phyloP scores from a whole-genome alignment of 768 basidiomycete genomes.

The Antrodiella citrinella region DNA sequence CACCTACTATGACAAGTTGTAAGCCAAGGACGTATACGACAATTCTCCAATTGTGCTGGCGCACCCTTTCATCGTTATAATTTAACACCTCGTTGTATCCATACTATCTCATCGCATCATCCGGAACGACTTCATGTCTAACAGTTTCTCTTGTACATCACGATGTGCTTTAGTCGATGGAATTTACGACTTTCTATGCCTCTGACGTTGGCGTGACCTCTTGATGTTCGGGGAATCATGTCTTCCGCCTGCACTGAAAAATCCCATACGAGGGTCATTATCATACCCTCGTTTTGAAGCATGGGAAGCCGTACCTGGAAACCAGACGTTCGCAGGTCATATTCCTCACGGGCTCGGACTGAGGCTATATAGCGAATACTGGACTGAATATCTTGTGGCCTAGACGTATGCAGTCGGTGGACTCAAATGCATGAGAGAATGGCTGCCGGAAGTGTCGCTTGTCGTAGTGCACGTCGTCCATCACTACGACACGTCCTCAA shows the following conservation, averaged over 20 bases:
- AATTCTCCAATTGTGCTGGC: conserved; percentile 16
- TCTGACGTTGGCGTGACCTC: too few relatives aligned
- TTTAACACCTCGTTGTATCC: conserved; percentile 14
- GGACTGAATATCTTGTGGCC: too few relatives aligned
- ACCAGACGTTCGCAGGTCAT: too few relatives aligned
- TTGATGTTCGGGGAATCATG: conserved; percentile 50
- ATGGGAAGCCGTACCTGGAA: conserved; percentile 32
- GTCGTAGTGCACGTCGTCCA: conserved; percentile 42
- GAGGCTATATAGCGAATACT: too few relatives aligned
- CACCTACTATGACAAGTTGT: conserved; percentile 84
- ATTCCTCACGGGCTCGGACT: too few relatives aligned
- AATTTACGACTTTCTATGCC: too few relatives aligned
- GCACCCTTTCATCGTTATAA: conserved; percentile 11
- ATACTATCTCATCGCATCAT: conserved; percentile 7
- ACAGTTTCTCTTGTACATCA: conserved; percentile 10
- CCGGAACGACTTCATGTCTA: conserved; percentile 14
- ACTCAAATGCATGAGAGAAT: too few relatives aligned
- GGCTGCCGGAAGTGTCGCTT: too few relatives aligned
- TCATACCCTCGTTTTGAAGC: conserved; percentile 51
- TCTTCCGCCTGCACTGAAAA: conserved; percentile 44
- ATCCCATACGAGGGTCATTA: conserved; percentile 31
- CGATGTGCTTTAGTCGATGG: too few relatives aligned
- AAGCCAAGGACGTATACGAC: conserved; percentile 15
- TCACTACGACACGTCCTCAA: conserved; percentile 39
- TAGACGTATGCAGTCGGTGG: too few relatives aligned